Percentiles rank a stretch among this genome's conserved stretches.
phyloP scores from a whole-genome alignment of 495 filamentous ascomycete genomes.

The Penicillium subrubescens region DNA sequence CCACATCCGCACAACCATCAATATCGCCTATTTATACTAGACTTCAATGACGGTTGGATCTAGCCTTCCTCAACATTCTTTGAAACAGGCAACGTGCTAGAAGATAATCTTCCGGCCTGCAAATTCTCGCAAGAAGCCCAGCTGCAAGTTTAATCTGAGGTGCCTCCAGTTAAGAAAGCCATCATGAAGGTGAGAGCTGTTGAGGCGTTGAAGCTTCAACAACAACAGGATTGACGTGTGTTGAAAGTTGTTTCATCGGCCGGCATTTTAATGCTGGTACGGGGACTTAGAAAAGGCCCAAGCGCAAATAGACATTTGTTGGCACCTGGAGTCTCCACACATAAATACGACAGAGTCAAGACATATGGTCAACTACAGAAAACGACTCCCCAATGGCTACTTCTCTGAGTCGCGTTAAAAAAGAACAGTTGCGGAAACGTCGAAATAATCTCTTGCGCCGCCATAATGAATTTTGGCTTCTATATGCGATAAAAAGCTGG shows the following conservation, averaged over 20 bases:
- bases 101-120: background rate
- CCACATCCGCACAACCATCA: background rate
- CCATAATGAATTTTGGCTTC: too few relatives aligned
- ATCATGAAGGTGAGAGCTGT: background rate
- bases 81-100: background rate
- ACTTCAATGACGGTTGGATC: background rate
- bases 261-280: too few relatives aligned
- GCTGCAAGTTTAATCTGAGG: background rate
- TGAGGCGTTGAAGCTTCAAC: background rate
- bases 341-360: too few relatives aligned
- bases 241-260: slow-evolving; percentile 2
- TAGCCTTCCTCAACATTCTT: slow-evolving; percentile 1
- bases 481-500: too few relatives aligned
- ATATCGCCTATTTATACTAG: background rate
- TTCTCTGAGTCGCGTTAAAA: too few relatives aligned
- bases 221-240: background rate
- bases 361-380: too few relatives aligned
- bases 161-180: background rate
- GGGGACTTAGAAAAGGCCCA: too few relatives aligned
- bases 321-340: too few relatives aligned
- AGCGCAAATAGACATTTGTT: too few relatives aligned
- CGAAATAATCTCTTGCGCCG: too few relatives aligned
- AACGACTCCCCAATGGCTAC: too few relatives aligned
- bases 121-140: background rate
- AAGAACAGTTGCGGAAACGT: too few relatives aligned